Evolutionary conservation across 257 asterid genomes (phyloP), one percentile per base, ranked within the genome.

Genomic region (Paulownia fortunei): DNA sequence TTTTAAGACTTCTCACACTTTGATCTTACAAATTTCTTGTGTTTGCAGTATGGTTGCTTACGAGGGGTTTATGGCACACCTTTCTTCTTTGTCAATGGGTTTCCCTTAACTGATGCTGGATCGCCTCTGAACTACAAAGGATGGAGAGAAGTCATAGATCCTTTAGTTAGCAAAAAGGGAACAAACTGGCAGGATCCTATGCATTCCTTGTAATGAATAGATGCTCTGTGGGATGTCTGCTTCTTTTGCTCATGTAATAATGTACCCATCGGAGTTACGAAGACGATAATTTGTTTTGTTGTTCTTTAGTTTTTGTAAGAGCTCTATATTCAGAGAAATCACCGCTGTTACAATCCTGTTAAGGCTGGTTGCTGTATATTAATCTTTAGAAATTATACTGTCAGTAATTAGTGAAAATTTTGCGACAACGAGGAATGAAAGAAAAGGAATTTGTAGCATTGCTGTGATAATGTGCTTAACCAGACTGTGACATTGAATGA

Each of bases 51-150:
- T 80, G 98, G 98, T 47, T 85, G 99, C 84, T 16, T 88, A 44
- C 84, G 88, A 49, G 97, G 96, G 24, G 97, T 92, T 23, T 91
- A 89, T 9, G 98, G 96, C 16, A 88, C 98, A 0, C 98, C 98
- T 0, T 83, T 37, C 80, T 94, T 94, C 91, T 94, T 92, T 18
- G 90, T 92, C 13, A 94, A 94, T 18, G 98, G 98, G 19, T 89
- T 92, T 68, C 95, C 94, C 0, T 83, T 92, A 81, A 88, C 97
- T 0, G 89, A 90, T n/a, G 87, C 88, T 0, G 98, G 93, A 15
- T 88, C 97, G 10, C 69, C 96, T 23, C 15, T 88, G 0, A 76
- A 76, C 74, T 84, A 79, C 47, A 26, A 76, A 24, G 87, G 74
- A 70, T 94, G 98, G 97, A 87, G 76, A 79, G 2, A 77, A 32